phyloP scores from a whole-genome alignment of 352 stramenopile species.

The Plasmopara halstedii region DNA sequence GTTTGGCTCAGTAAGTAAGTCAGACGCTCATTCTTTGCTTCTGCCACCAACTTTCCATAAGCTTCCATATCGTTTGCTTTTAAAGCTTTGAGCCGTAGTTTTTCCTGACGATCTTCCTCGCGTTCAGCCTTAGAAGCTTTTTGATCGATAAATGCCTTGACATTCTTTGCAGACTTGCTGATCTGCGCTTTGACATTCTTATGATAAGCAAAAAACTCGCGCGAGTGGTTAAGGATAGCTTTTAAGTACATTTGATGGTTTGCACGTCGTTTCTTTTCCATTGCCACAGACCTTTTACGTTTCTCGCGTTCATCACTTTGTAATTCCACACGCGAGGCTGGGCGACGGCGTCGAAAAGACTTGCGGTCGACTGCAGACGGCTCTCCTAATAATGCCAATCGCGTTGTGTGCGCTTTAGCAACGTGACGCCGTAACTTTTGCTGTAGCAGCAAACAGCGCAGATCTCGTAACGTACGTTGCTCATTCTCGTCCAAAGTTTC shows the following conservation, averaged over 20 bases:
- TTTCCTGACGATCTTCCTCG: constrained; percentile 83
- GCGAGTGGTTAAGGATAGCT: constrained; percentile 73
- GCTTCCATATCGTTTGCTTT: constrained; percentile 97
- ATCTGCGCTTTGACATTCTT: constrained; percentile 76
- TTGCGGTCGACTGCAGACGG: constrained; percentile 59
- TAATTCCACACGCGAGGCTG: constrained; percentile 50
- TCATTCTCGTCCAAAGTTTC: constrained; percentile 32
- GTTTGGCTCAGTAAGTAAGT: constrained; percentile 96
- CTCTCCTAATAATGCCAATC: constrained; percentile 57
- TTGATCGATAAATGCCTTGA: constrained; percentile 75
- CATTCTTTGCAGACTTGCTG: constrained; percentile 55
- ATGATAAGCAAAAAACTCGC: constrained; percentile 83
- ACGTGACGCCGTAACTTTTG: constrained; percentile 61
- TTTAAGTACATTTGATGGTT: constrained; percentile 78
- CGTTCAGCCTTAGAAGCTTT: constrained; percentile 70
- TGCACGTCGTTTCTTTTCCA: constrained; percentile 72
- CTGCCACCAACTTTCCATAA: constrained; percentile 94
- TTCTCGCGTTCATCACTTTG: constrained; percentile 70
- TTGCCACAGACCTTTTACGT: constrained; percentile 73
- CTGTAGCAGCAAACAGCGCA: constrained; percentile 68
- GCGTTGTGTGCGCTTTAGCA: constrained; percentile 49
- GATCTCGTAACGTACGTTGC: constrained; percentile 40
- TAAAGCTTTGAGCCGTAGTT: constrained; percentile 82
- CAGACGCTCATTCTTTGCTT: constrained; percentile 97
- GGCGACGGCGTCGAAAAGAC: constrained; percentile 64